Evolutionary conservation across 805 yeast genomes (phyloP).

Genomic region (Suhomyces kilbournensis): DNA sequence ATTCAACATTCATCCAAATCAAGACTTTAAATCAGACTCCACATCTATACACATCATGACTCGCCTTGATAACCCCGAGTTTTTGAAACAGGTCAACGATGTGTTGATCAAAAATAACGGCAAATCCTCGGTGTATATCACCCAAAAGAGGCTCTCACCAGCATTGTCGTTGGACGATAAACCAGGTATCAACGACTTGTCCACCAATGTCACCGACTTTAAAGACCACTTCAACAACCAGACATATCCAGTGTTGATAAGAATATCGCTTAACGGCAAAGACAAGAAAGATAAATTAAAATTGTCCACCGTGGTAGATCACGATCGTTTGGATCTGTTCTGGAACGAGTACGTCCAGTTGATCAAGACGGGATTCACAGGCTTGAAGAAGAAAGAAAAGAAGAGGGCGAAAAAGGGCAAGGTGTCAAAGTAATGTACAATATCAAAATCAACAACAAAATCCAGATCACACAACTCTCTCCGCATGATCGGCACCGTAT

Average conservation of each 20-base stretch:
- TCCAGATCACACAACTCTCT: too few relatives aligned
- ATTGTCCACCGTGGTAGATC: slow-evolving; percentile 68
- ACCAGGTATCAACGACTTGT: slow-evolving; percentile 22
- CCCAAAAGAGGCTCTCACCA: slow-evolving; percentile 51
- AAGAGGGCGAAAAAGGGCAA: slow-evolving; percentile 60
- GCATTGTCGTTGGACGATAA: slow-evolving; percentile 23
- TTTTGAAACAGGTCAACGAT: slow-evolving; percentile 16
- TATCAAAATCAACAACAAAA: neutral
- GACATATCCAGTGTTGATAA: slow-evolving; percentile 61
- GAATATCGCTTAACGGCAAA: slow-evolving; percentile 58
- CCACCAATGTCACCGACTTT: slow-evolving; percentile 31
- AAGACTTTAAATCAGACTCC: neutral
- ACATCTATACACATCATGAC: slow-evolving; percentile 6
- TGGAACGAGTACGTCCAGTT: slow-evolving; percentile 74
- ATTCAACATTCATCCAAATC: neutral
- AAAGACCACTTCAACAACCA: slow-evolving; percentile 17
- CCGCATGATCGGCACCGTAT: neutral
- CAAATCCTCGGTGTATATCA: slow-evolving; percentile 53
- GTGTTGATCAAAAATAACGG: slow-evolving; percentile 27
- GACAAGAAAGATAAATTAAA: slow-evolving; percentile 54
- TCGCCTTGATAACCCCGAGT: slow-evolving; percentile 15
- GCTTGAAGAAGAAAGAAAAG: slow-evolving; percentile 80
- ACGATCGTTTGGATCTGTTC: slow-evolving; percentile 60
- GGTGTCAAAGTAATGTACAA: slow-evolving; percentile 12
- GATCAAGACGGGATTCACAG: slow-evolving; percentile 68